Evolutionary conservation across 257 asterid species (phyloP).

Genomic region (Petunia axillaris): DNA sequence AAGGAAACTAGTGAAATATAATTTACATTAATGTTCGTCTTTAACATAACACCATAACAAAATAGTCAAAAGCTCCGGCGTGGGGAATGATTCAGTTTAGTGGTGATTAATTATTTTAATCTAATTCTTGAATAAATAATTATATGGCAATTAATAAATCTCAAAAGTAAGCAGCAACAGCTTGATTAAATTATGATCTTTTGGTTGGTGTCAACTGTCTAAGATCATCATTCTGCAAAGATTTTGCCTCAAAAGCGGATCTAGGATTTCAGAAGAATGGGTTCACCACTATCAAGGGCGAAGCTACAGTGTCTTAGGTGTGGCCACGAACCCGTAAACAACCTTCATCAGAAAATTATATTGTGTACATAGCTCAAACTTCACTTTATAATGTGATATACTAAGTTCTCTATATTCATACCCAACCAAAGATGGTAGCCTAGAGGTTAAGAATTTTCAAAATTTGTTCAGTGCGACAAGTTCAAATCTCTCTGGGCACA

Average conservation of each 20-base stretch:
- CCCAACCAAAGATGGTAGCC: no score
- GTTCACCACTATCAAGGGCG: no score
- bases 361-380: no score
- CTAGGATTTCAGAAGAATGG: no score
- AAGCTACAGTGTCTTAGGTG: no score
- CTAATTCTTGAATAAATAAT: background rate
- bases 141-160: background rate
- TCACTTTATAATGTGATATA: no score
- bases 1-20: background rate
- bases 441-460: no score
- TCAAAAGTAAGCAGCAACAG: conserved; percentile 25
- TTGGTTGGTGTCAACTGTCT: conserved; percentile 40
- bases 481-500: no score
- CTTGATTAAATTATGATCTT: conserved; percentile 50
- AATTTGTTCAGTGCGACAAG: no score
- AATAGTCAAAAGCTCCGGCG: conserved; percentile 39
- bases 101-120: background rate
- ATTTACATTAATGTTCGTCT: conserved; percentile 13
- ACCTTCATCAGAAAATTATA: no score
- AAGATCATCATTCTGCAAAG: conserved; percentile 25
- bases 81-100: conserved; percentile 9
- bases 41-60: conserved; percentile 21
- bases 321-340: no score
- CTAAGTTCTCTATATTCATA: no score
- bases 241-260: background rate